A percentile compares a stretch with the other conserved stretches of the same genome.
These are phyloP conservation scores for Nannochloropsis granulata DNA, from an alignment of 108 stramenopile species.

Conservation along the genomic window DNA sequence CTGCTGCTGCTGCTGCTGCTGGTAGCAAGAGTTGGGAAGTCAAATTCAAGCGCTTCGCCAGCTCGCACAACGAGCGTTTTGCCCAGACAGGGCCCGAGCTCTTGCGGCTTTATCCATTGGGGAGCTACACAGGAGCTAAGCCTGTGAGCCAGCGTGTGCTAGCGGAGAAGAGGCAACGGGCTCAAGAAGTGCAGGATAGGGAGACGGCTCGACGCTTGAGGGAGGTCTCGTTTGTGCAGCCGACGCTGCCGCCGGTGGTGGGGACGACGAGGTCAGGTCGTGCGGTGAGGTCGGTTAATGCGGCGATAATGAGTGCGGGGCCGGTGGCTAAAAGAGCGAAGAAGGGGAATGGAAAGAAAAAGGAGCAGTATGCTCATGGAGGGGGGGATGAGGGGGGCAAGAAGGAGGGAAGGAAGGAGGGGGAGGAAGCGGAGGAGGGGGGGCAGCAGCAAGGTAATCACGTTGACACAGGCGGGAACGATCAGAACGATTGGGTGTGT, in stretches of 20 bases:
- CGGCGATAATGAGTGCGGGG: not conserved
- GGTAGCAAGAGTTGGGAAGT: not conserved
- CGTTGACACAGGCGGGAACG: not conserved
- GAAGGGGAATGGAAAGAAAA: not conserved
- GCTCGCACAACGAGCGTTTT: not conserved
- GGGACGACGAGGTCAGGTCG: not conserved
- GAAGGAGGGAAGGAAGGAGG: not conserved
- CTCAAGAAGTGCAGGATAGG: not conserved
- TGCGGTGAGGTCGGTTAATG: not conserved
- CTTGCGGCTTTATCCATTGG: not conserved
- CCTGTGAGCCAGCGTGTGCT: not conserved
- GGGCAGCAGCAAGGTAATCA: not conserved
- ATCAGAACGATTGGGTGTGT: constrained; percentile 20
- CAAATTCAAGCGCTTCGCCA: not conserved
- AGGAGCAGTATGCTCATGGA: not conserved
- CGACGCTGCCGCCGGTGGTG: not conserved
- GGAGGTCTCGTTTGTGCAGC: not conserved
- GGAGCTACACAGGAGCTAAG: not conserved
- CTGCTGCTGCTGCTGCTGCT: not conserved
- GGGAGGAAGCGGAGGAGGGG: not conserved
- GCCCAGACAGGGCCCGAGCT: not conserved
- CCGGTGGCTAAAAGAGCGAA: not conserved
- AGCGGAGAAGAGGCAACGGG: not conserved
- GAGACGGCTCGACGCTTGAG: not conserved
- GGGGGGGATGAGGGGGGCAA: not conserved